Conservation (phyloP, 495 filamentous ascomycete species). For the Daldinia vernicosa region DNA sequence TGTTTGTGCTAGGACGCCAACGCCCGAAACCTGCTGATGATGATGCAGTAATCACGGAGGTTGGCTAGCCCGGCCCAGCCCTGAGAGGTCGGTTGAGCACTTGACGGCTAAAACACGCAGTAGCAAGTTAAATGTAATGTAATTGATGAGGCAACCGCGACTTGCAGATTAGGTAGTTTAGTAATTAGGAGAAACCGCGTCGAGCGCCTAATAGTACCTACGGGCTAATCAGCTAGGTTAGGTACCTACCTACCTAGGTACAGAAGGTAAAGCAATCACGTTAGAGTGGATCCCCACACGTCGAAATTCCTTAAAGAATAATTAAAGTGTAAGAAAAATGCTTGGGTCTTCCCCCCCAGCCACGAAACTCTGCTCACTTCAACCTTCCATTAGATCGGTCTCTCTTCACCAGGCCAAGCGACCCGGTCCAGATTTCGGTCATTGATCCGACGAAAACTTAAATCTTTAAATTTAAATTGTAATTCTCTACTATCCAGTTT, state of each 20-base stretch:
- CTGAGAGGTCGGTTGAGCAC: neutral
- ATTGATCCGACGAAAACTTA: slow-evolving; percentile 14
- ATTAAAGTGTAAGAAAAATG: slow-evolving; percentile 14
- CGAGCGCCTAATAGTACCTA: slow-evolving; percentile 6
- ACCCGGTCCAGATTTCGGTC: slow-evolving; percentile 25
- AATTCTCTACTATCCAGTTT: slow-evolving; percentile 8
- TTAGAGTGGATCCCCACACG: slow-evolving; percentile 22
- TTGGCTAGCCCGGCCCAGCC: slow-evolving; percentile 3
- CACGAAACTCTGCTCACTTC: slow-evolving; percentile 4
- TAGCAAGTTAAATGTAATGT: slow-evolving; percentile 8
- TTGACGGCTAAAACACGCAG: slow-evolving; percentile 20
- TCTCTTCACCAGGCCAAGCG: slow-evolving; percentile 20
- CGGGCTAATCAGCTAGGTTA: slow-evolving; percentile 1
- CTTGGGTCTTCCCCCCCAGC: slow-evolving; percentile 13
- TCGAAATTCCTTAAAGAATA: slow-evolving; percentile 16
- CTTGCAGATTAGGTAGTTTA: slow-evolving; percentile 19
- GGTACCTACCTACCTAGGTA: neutral
- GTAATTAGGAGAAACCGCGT: slow-evolving; percentile 38
- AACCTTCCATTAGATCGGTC: slow-evolving; percentile 16
- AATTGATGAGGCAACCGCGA: slow-evolving; percentile 29
- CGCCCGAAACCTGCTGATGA: neutral
- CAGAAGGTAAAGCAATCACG: slow-evolving; percentile 21
- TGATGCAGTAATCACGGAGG: slow-evolving; percentile 18
- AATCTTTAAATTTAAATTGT: neutral
- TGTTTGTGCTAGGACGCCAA: neutral